phyloP scores from a whole-genome alignment of 768 basidiomycete genomes.

The Hygrophoropsis aurantiaca region DNA sequence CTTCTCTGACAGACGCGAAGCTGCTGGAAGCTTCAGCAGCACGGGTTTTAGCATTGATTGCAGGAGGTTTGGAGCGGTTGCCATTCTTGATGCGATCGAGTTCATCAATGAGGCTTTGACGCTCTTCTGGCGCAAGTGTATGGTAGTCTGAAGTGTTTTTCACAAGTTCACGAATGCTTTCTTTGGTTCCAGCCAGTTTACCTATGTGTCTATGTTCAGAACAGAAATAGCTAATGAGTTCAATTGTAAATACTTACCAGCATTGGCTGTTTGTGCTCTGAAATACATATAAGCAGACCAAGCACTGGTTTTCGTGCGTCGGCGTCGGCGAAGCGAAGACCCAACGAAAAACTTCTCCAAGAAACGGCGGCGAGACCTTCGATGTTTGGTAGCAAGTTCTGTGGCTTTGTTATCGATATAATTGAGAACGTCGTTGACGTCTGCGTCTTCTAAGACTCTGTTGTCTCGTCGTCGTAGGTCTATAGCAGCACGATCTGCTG shows the following conservation, averaged over 20 bases:
- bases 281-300: too few relatives aligned
- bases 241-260: too few relatives aligned
- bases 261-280: too few relatives aligned
- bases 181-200: background rate
- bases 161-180: background rate
- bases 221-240: too few relatives aligned
- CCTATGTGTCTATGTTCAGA: too few relatives aligned
- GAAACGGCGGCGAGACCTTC: background rate
- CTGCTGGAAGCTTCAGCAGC: background rate
- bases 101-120: background rate
- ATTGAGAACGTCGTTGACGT: background rate
- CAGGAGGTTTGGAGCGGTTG: background rate
- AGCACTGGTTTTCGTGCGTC: too few relatives aligned
- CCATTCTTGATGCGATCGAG: background rate
- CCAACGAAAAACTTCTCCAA: background rate
- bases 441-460: too few relatives aligned
- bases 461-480: too few relatives aligned
- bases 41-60: background rate
- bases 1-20: background rate
- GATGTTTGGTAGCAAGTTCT: background rate
- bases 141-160: background rate
- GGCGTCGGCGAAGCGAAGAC: too few relatives aligned
- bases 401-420: background rate
- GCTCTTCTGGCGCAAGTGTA: background rate
- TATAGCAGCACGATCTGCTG: too few relatives aligned